phyloP scores from a whole-genome alignment of 768 basidiomycete genomes.

The Coprinopsis strossmayeri region DNA sequence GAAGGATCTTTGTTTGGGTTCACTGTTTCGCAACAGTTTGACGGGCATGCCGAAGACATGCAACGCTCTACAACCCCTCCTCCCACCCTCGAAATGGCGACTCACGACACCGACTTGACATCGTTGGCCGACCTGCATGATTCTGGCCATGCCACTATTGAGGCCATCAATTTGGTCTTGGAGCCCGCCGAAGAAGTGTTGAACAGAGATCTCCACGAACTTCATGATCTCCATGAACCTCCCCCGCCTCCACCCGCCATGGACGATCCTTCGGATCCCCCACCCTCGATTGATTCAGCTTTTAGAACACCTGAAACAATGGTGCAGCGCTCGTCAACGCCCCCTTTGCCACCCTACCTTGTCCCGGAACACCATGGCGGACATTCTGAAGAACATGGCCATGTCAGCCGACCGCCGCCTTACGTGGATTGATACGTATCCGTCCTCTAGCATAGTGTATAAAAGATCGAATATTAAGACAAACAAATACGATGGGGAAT shows the following conservation, averaged over 20 bases:
- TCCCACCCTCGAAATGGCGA: slow-evolving; percentile 70
- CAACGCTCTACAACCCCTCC: slow-evolving; percentile 63
- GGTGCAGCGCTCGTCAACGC: slow-evolving; percentile 46
- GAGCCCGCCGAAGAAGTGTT: slow-evolving; percentile 41
- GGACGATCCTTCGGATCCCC: slow-evolving; percentile 85
- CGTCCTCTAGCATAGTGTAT: slow-evolving; percentile 16
- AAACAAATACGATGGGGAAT: slow-evolving; percentile 1
- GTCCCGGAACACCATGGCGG: slow-evolving; percentile 43
- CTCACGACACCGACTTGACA: slow-evolving; percentile 64
- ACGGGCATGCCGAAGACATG: slow-evolving; percentile 70
- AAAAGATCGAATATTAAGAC: slow-evolving; percentile 13
- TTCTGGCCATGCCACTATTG: slow-evolving; percentile 42
- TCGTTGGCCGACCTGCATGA: slow-evolving; percentile 53
- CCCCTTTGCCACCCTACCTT: slow-evolving; percentile 67
- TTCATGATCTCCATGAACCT: slow-evolving; percentile 25
- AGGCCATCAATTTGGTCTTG: slow-evolving; percentile 52
- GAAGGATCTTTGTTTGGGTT: slow-evolving; percentile 82
- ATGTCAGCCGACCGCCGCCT: slow-evolving; percentile 52
- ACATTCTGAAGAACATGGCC: slow-evolving; percentile 43
- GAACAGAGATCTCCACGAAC: slow-evolving; percentile 17
- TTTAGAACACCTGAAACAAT: slow-evolving; percentile 48
- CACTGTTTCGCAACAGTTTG: slow-evolving; percentile 63
- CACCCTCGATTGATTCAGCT: slow-evolving; percentile 82
- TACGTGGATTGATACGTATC: slow-evolving; percentile 43
- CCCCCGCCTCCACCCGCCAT: slow-evolving; percentile 76